Base-by-base conservation (phyloP, 2,329 filamentous ascomycete species). In the Colletotrichum trifolii region DNA sequence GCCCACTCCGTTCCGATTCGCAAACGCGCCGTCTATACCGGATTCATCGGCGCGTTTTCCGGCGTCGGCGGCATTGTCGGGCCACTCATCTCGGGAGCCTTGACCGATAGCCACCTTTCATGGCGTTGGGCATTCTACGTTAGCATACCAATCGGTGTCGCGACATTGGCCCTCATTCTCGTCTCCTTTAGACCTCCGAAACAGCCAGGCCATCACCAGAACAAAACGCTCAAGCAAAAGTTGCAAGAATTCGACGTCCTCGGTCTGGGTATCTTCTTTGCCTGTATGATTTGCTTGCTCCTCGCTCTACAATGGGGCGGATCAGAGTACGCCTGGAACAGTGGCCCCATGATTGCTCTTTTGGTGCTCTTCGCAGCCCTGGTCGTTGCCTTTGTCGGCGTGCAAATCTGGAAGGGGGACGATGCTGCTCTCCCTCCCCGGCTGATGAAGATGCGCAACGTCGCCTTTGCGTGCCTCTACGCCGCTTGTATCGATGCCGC, bases 221-320 rank as follows among this genome's bases (percentile, higher is more conserved):
- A 75, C 52, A 64, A 17, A 15, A 54, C 10, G 38, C 8, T 60
- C 54, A 35, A 11, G 42, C 38, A 59, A 54, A 57, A 67, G 15
- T 33, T 72, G 10, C 43, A 68, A 64, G 69, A 73, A 40, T 64
- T 73, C 12, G 71, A 73, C 49, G 60, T 62, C 7, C 42, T 69
- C 5, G 71, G 72, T 9, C 69, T 64, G n/a, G n/a, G 66, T 2
- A 17, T 64, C 25, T 69, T 73, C 53, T 54, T 73, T 15, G 64
- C 68, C 2, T 68, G 62, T 15, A 61, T 70, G 36, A 70, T 82
- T 43, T 83, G 79, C 64, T 75, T 83, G 7, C 67, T 83, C 1
- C 69, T 84, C 8, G 81, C 82, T 8, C 72, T 84, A 10, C 79
- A 83, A 60, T 83, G 79, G 80, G 77, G 77, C 49, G 78, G 76